Evolutionary conservation across 2,329 filamentous ascomycete species (phyloP).

Genomic region (Neophaeococcomyces mojaviensis): DNA sequence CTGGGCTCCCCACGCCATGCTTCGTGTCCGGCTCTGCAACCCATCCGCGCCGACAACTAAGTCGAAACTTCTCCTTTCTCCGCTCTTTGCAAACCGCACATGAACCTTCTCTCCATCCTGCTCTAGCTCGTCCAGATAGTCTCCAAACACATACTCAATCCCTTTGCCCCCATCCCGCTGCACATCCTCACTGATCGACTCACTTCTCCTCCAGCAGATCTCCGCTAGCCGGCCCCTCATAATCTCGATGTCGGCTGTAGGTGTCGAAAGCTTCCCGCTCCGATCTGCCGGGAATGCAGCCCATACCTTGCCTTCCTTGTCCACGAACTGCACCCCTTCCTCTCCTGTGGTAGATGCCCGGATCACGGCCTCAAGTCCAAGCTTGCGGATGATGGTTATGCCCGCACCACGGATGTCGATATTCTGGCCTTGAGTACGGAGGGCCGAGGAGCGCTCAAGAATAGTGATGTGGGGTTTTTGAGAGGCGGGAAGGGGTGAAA

Average conservation of each 20-base stretch:
- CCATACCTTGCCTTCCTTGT: constrained; percentile 30
- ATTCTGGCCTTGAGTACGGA: constrained; percentile 45
- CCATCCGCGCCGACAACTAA: constrained; percentile 43
- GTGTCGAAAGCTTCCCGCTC: constrained; percentile 22
- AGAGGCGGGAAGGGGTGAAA: not conserved
- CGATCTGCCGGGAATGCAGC: constrained; percentile 36
- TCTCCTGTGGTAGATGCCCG: constrained; percentile 39
- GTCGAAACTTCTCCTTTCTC: constrained; percentile 37
- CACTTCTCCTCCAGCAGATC: constrained; percentile 40
- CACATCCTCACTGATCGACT: constrained; percentile 12
- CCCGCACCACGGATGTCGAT: constrained; percentile 49
- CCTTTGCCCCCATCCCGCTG: not conserved
- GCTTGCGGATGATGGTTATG: constrained; percentile 44
- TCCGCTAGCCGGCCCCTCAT: constrained; percentile 49
- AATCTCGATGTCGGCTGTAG: constrained; percentile 53
- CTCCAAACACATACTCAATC: constrained; percentile 10
- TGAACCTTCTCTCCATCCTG: constrained; percentile 30
- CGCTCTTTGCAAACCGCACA: constrained; percentile 37
- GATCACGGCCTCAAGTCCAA: constrained; percentile 43
- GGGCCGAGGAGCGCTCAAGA: constrained; percentile 26
- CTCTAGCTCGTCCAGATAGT: constrained; percentile 19
- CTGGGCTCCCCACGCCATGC: constrained; percentile 29
- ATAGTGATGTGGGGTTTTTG: constrained; percentile 22
- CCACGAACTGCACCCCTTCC: constrained; percentile 28
- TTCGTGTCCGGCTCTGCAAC: constrained; percentile 36